Base-by-base conservation (phyloP, 495 filamentous ascomycete genomes). In the Neurospora tetraspora region DNA sequence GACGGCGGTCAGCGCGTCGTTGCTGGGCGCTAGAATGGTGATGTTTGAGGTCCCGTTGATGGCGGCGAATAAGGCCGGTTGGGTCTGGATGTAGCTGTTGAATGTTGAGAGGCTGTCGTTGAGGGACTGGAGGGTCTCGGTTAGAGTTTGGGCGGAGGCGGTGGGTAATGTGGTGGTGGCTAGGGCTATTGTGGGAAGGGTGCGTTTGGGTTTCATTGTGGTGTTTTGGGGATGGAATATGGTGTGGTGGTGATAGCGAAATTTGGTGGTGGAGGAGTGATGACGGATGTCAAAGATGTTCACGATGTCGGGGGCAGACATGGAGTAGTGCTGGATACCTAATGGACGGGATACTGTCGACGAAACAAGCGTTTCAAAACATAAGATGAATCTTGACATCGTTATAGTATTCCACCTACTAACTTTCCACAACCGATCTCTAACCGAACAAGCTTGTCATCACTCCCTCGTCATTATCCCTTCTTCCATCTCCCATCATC, bases 21-120 rank as follows among this genome's bases (percentile, higher is more conserved):
- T 89, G 79, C 79, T 85, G 0, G 91, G 91, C 0, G 91, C 91
- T 10, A 93, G 80, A 69, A 92, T 82, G 16, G 90, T 92, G 76
- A 92, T 81, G 75, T 90, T 87, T 4, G 73, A 72, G 6, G 85
- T 81, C n/a, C 43, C 72, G 39, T 76, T 76, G n/a, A 91, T 76
- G 1, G 80, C 69, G 3, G 76, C 27, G 34, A 83, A 69, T 36
- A 89, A 69, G 8, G 74, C 71, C 2, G 86, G 82, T 70, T 85
- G 80, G 3, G 77, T 73, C 10, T 74, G 53, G n/a, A 89, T 81
- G 70, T 88, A 81, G 16, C 77, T 73, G 70, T 79, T 83, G 47
- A 89, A 78, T 36, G 79, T 81, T 1, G 82, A 83, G 12, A 87
- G 77, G 7, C 81, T 79, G 1, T 73, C 73, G 76, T 82, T 84